These are phyloP conservation scores for Gliomastix tumulicola DNA, from an alignment of 2,329 filamentous ascomycete genomes.

Conservation along the genomic window DNA sequence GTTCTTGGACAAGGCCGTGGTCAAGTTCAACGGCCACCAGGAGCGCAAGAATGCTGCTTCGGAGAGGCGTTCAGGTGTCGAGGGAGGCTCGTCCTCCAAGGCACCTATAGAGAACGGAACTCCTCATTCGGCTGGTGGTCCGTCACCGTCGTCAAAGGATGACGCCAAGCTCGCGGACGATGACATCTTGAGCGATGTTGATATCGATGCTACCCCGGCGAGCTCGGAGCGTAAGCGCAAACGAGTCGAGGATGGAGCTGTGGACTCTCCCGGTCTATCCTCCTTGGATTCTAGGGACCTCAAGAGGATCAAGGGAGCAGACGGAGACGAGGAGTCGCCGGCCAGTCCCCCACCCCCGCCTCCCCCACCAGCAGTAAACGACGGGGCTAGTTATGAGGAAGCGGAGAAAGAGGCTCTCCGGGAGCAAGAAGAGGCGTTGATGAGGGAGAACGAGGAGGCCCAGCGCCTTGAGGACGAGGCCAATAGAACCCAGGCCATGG, in stretches of 20 bases:
- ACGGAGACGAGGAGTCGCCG: constrained; percentile 33
- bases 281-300: constrained; percentile 44
- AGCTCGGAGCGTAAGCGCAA: constrained; percentile 59
- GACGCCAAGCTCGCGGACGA: constrained; percentile 23
- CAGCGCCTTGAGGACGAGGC: constrained; percentile 43
- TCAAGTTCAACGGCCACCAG: constrained; percentile 53
- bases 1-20: constrained; percentile 79
- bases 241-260: constrained; percentile 28
- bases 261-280: constrained; percentile 34
- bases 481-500: constrained; percentile 17
- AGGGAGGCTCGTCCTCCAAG: background rate
- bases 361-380: constrained; percentile 25
- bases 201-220: constrained; percentile 38
- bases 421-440: constrained; percentile 42
- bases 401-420: constrained; percentile 37
- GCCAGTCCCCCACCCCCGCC: constrained; percentile 41
- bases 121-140: too few relatives aligned
- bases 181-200: constrained; percentile 32
- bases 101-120: background rate
- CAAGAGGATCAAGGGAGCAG: constrained; percentile 45
- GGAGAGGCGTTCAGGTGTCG: too few relatives aligned
- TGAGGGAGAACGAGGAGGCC: constrained; percentile 48
- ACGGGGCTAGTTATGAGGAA: constrained; percentile 14
- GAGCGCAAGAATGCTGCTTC: constrained; percentile 48
- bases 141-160: too few relatives aligned